phyloP scores from a whole-genome alignment of 116 monocot genomes.

The Phalaenopsis hybrid region DNA sequence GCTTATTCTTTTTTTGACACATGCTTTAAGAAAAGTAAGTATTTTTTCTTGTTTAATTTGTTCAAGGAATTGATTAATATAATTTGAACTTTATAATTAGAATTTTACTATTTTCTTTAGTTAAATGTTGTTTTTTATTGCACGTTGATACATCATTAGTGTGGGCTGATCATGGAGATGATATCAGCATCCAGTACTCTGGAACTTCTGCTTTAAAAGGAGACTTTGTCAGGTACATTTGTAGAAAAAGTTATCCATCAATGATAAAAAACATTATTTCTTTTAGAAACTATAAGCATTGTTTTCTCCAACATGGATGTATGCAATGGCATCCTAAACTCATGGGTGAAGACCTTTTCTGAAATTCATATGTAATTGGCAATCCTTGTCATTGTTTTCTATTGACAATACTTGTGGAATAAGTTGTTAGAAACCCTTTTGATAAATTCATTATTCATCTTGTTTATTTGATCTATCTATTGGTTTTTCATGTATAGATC shows the following conservation, averaged over 20 bases:
- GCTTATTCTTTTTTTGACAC: constrained; percentile 54
- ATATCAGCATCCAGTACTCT: constrained; percentile 96
- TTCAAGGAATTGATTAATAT: neutral
- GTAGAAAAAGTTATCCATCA: neutral
- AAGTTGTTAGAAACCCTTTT: neutral
- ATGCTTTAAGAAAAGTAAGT: constrained; percentile 75
- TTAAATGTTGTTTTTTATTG: neutral
- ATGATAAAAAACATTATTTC: neutral
- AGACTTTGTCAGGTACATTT: constrained; percentile 88
- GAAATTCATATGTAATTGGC: neutral
- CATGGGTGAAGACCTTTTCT: neutral
- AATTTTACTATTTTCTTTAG: neutral
- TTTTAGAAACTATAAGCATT: neutral
- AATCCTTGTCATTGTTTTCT: neutral
- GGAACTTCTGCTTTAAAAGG: constrained; percentile 98
- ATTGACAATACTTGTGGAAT: neutral
- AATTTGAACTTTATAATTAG: neutral
- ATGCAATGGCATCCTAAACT: neutral
- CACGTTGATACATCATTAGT: constrained; percentile 35
- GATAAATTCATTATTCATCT: neutral
- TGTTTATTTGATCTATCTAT: neutral
- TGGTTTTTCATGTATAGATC: neutral
- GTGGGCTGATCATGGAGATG: constrained; percentile 99
- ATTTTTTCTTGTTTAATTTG: neutral
- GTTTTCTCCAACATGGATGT: neutral